Evolutionary conservation across 2,329 filamentous ascomycete genomes (phyloP), one percentile per base, ranked within the genome.

Genomic region (Fusarium fracticaudum): DNA sequence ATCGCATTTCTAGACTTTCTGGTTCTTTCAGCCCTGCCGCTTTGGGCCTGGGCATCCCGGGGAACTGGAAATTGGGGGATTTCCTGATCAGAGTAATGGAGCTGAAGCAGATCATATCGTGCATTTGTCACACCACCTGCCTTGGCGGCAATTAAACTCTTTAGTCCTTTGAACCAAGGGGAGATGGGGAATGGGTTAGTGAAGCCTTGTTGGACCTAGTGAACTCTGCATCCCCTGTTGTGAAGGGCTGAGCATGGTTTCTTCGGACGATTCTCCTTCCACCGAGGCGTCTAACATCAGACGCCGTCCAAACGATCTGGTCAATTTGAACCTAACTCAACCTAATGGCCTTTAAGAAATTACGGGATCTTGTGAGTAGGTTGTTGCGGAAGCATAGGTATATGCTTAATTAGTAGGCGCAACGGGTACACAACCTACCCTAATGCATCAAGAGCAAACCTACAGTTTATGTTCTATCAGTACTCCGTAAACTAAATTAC

Each of bases 401-500:
- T 54, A 54, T 54, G 51, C 51, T 54, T 54, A 54, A 54, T 29
- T 5, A 1, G n/a, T 22, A 29, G 14, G 22, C 17, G 20, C 3
- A 17, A 54, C 24, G 13, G 24, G 14, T 13, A 2, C 18, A 29
- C 4, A 2, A 14, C 31, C 31, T 51, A 51, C 31, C 31, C 48
- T 47, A 47, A 15, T 29, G 8, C 13, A 47, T 0, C 15, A 0
- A 29, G 9, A 47, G 12, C 14, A 22, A 15, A 29, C 13, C 4
- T 47, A 3, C 11, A 5, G 8, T 29, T 48, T 15, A 11, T 15
- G 4, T 11, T 29, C 45, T 0, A 29, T 11, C 11, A 11, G 8
- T 15, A n/a, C n/a, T n/a, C n/a, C n/a, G n/a, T n/a, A n/a, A 13
- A 14, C 13, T 7, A 29, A 22, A 15, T 1, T 1, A 8, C 5